Conservation (phyloP, 306 rosid species). For the Heteromeles arbutifolia region DNA sequence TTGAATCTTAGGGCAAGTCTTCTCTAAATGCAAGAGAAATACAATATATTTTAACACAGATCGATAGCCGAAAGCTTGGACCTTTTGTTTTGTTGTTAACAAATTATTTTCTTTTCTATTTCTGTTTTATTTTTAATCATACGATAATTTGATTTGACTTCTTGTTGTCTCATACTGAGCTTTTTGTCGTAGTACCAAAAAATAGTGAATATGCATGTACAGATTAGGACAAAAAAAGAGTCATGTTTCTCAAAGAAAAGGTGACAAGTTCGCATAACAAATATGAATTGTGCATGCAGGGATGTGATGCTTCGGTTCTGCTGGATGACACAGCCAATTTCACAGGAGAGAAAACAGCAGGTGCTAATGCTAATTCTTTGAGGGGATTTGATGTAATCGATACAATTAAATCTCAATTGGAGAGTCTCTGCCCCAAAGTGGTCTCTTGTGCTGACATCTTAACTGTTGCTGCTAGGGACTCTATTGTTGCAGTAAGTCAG, state of each 20-base stretch:
- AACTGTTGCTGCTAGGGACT: constrained; percentile 58
- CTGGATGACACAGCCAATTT: constrained; percentile 58
- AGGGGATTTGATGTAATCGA: constrained; percentile 58
- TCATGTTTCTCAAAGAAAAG: background rate
- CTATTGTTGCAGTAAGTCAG: constrained; percentile 42
- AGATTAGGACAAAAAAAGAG: background rate
- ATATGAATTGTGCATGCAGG: constrained; percentile 23
- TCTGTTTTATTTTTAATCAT: background rate
- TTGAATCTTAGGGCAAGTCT: background rate
- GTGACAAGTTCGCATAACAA: background rate
- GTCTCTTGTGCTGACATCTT: constrained; percentile 69
- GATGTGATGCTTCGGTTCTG: constrained; percentile 65
- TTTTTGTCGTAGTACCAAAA: background rate
- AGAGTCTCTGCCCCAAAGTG: constrained; percentile 36
- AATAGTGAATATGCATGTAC: background rate
- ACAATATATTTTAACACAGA: background rate
- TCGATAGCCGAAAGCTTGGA: background rate
- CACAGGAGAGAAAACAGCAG: constrained; percentile 56
- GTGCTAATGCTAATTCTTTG: constrained; percentile 39
- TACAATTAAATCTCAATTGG: constrained; percentile 41
- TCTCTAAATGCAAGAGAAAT: background rate
- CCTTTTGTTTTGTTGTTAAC: background rate
- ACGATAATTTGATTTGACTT: background rate
- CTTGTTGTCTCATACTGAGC: no score
- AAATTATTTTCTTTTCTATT: background rate